These are phyloP conservation scores for Pyrenula aspistea DNA, from an alignment of 495 filamentous ascomycete genomes.

Conservation along the genomic window DNA sequence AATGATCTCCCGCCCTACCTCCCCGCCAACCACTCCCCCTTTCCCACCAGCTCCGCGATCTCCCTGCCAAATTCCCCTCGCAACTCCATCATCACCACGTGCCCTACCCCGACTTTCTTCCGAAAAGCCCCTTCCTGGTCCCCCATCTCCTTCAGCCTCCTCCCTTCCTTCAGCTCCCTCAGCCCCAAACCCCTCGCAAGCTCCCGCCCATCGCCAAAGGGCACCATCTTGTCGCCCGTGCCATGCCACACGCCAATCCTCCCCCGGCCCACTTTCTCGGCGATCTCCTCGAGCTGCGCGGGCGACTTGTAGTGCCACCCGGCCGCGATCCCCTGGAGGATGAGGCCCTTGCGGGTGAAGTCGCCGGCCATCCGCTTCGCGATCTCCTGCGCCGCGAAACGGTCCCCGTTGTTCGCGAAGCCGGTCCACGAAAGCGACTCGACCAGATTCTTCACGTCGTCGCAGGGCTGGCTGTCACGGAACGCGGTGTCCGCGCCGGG, in stretches of 20 bases:
- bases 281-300: conserved; percentile 49
- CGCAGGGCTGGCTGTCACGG: no score
- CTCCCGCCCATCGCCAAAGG: conserved; percentile 47
- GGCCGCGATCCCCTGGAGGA: conserved; percentile 67
- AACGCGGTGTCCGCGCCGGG: not conserved
- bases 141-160: conserved; percentile 56
- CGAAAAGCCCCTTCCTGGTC: conserved; percentile 53
- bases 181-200: conserved; percentile 38
- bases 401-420: conserved; percentile 65
- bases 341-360: conserved; percentile 54
- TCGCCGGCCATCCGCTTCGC: conserved; percentile 39
- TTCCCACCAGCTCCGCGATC: not conserved
- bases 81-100: not conserved
- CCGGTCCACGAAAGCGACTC: conserved; percentile 19
- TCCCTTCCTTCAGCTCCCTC: conserved; percentile 45
- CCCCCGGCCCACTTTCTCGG: conserved; percentile 52
- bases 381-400: conserved; percentile 67
- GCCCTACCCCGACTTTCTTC: conserved; percentile 32
- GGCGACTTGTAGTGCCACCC: conserved; percentile 65
- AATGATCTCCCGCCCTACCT: not conserved
- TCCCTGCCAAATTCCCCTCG: not conserved
- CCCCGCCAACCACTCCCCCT: not conserved
- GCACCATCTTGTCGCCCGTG: conserved; percentile 62
- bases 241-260: conserved; percentile 68
- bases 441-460: conserved; percentile 4